These are phyloP conservation scores for Pleurotus giganteus DNA, from an alignment of 768 basidiomycete species.

Conservation along the genomic window DNA sequence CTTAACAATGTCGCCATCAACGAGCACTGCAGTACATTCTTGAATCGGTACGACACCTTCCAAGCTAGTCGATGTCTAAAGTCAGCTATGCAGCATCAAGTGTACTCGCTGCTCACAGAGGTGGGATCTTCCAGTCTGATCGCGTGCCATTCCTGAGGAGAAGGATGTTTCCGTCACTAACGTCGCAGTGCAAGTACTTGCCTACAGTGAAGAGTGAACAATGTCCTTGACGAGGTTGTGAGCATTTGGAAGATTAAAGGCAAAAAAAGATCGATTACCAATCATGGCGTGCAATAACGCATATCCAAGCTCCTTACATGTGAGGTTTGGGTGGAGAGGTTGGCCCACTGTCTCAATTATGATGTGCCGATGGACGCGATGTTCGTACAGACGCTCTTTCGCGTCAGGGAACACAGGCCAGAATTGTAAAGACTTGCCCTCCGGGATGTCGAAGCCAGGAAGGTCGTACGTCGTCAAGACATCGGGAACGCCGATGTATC, in stretches of 20 bases:
- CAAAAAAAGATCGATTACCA: slow-evolving; percentile 2
- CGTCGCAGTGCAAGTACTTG: slow-evolving; percentile 4
- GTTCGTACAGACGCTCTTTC: background rate
- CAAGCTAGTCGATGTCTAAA: background rate
- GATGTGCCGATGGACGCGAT: background rate
- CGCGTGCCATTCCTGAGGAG: background rate
- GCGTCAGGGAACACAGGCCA: background rate
- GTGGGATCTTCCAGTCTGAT: background rate
- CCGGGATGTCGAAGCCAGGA: background rate
- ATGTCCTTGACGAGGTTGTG: background rate
- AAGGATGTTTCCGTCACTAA: slow-evolving; percentile 10
- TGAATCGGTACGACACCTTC: background rate
- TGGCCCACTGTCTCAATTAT: background rate
- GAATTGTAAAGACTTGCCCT: background rate
- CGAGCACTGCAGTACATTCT: slow-evolving; percentile 6
- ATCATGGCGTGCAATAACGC: slow-evolving; percentile 10
- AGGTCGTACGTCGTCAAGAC: background rate
- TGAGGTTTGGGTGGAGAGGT: background rate
- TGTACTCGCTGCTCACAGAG: background rate
- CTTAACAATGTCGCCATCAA: slow-evolving; percentile 9
- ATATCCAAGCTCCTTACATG: background rate
- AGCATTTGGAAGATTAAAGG: background rate
- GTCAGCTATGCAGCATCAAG: background rate
- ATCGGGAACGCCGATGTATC: slow-evolving; percentile 7
- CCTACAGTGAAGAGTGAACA: background rate